Base-by-base conservation (phyloP, 208 protist genomes). In the Leishmania gerbilli region DNA sequence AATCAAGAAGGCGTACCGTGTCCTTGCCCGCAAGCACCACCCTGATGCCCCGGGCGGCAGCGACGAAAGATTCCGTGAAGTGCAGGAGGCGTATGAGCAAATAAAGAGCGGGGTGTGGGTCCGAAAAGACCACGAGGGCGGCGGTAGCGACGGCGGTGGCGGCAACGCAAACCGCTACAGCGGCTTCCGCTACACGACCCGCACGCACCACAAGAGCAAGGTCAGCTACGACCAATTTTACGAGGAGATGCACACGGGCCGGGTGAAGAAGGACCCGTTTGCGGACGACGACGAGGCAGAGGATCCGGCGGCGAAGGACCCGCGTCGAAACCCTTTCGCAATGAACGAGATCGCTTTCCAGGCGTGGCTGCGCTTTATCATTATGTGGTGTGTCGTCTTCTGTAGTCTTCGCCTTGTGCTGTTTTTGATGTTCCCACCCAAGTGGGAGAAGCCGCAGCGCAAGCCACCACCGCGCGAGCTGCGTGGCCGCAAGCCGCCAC, bases 1-100 rank as follows among this genome's bases (percentile, higher is more conserved):
- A 47, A 97, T 98, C 74, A 97, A 98, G 84, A 98, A 97, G 90
- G 93, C 94, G 0, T 98, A 98, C 81, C 93, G 94, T 37, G 90
- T 95, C 2, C 80, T 97, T 60, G 96, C 95, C 21, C 91, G 92
- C 68, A 96, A 96, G 82, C 91, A 97, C 79, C 96, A 98, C 85
- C 96, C 96, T 17, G 96, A 98, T 77, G 95, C 94, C 31, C 93
- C 94, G 0, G 96, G 94, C 51, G 93, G 93, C 69, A 95, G 84
- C 72, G 90, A 97, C 77, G 93, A 97, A 62, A 91, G 90, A 79
- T 98, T 98, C 77, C 93, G 96, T 69, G 93, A 97, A 81, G 95
- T 98, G 62, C 94, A 97, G 77, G 86, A 84, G 76, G 95, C 95
- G n/a, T 98, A 97, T 86, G 95, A 97, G 62, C 88, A 97, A 78